Base-by-base conservation (phyloP, 2,329 filamentous ascomycete species). In the Aspergillus piperis region DNA sequence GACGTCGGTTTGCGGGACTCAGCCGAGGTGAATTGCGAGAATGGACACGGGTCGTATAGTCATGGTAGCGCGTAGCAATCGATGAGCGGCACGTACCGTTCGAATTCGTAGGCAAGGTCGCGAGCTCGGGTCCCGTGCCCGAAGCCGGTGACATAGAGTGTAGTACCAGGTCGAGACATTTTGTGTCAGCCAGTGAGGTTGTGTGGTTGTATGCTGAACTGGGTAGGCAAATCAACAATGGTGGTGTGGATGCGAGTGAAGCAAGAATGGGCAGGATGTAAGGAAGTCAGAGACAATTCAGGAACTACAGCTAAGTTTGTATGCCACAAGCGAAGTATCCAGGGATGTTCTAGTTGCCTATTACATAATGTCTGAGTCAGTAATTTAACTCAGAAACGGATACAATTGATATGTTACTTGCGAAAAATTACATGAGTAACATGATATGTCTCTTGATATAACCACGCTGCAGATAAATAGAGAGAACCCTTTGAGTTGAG, bases 91-190 rank as follows among this genome's bases (percentile, higher is more conserved):
- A 96, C 93, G 88, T 96, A 97, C 92, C 94, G 92, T 93, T 98
- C 94, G 90, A 98, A 98, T 86, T 98, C 94, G 90, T 96, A 97
- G 84, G 94, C 92, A 80, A 98, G 91, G 85, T 99, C 93, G 88
- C 95, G 92, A 80, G 95, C 92, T 84, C 95, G 92, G 80, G 94
- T 97, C 80, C 94, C 92, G 82, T 96, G 92, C 86, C 94, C 96
- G 81, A 99, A 99, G 86, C 95, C 95, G 76, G 93, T 96, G 80
- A 98, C 94, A 84, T 98, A 98, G 71, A 98, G 91, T 60, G 94
- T 98, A 63, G 91, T 96, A 71, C 92, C 90, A 78, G 90, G 88
- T 77, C 92, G 91, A 87, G 93, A 96, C 92, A 96, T 96, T 76
- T 41, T 58, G 57, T 27, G 56, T 27, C 39, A 19, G 41, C 36